These are phyloP conservation scores for Penicillium pulvis DNA, from an alignment of 495 filamentous ascomycete species.

Conservation along the genomic window DNA sequence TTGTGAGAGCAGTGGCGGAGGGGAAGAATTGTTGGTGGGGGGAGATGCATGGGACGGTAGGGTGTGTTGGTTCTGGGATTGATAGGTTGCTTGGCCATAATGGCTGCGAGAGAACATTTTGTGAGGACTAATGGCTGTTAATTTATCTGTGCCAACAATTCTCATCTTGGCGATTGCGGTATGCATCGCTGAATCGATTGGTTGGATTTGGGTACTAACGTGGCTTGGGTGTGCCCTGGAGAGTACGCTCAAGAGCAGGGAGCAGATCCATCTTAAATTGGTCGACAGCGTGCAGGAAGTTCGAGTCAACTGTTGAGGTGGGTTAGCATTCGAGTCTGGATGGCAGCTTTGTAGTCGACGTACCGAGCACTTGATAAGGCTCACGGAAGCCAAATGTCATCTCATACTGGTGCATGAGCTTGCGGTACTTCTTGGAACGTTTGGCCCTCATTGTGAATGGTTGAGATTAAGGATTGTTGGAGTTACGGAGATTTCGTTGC, in stretches of 20 bases:
- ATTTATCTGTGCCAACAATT: not conserved
- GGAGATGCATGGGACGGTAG: conserved; percentile 43
- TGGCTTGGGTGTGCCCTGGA: conserved; percentile 84
- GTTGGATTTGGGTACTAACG: conserved; percentile 48
- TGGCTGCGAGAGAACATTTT: conserved; percentile 56
- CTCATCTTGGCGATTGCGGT: not conserved
- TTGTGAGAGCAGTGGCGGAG: conserved; percentile 89
- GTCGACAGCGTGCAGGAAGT: conserved; percentile 72
- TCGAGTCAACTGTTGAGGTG: conserved; percentile 64
- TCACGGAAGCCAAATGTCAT: conserved; percentile 83
- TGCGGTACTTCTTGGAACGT: conserved; percentile 91
- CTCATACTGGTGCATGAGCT: conserved; percentile 92
- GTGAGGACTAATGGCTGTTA: conserved; percentile 53
- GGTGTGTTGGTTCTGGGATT: conserved; percentile 49
- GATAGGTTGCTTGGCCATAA: conserved; percentile 47
- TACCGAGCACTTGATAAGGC: conserved; percentile 88
- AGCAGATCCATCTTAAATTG: conserved; percentile 80
- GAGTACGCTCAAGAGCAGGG: conserved; percentile 67
- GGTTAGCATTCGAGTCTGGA: conserved; percentile 14
- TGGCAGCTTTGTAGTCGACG: conserved; percentile 13
- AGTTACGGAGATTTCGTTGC: conserved; percentile 14
- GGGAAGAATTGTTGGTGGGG: conserved; percentile 61
- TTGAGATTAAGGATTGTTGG: conserved; percentile 18
- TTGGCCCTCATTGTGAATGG: conserved; percentile 76
- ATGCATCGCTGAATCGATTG: not conserved